Conservation (phyloP, 75 land plant genomes). For the Pinus taeda region DNA sequence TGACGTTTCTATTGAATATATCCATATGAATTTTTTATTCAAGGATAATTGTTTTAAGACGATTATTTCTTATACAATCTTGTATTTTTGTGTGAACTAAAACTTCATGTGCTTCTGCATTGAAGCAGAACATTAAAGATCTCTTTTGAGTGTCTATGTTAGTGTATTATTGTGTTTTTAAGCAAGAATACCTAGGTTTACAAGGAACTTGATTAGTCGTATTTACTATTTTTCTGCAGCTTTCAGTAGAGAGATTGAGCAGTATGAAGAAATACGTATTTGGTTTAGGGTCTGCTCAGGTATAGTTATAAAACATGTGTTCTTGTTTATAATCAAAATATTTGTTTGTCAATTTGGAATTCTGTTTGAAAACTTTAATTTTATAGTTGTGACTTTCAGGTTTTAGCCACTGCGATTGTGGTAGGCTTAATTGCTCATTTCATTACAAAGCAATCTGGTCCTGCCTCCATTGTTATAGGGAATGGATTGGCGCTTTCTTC, state of each 20-base stretch:
- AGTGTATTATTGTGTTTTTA: not conserved
- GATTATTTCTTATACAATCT: not conserved
- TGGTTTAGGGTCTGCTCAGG: constrained; percentile 98
- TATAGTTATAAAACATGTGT: constrained; percentile 14
- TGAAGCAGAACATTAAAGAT: not conserved
- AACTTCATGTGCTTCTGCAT: not conserved
- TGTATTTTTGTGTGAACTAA: not conserved
- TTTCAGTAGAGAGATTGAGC: constrained; percentile 96
- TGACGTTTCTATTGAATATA: not conserved
- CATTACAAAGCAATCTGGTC: constrained; percentile 66
- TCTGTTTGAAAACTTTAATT: not conserved
- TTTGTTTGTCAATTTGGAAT: not conserved
- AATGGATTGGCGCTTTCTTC: constrained; percentile 98
- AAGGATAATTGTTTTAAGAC: not conserved
- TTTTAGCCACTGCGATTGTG: constrained; percentile 79
- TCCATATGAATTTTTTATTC: not conserved
- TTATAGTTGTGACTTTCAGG: constrained; percentile 44
- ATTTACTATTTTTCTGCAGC: constrained; percentile 41
- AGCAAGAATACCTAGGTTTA: not conserved
- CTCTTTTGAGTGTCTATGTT: not conserved
- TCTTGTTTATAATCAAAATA: not conserved
- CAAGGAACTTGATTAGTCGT: not conserved
- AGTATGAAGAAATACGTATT: constrained; percentile 99
- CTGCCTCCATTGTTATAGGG: constrained; percentile 97
- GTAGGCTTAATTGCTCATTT: constrained; percentile 76